Base-by-base conservation (phyloP, 108 stramenopile genomes). In the Nitzschia sp. region DNA sequence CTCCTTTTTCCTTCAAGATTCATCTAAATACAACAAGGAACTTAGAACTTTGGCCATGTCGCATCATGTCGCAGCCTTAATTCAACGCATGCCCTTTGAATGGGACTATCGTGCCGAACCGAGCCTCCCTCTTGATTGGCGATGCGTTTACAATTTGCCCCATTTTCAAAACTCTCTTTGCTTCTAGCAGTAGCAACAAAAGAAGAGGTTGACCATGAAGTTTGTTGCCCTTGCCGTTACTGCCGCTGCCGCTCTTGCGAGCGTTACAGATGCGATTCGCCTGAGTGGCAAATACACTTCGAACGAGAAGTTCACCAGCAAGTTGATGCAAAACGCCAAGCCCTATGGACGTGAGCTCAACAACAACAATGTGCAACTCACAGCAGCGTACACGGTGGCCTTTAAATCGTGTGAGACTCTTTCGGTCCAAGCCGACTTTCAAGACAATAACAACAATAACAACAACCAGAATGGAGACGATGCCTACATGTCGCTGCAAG, bases 161-260 rank as follows among this genome's bases (percentile, higher is more conserved):
- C n/a, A n/a, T n/a, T n/a, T n/a, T n/a, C n/a, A n/a, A n/a, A n/a
- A n/a, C n/a, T n/a, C n/a, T n/a, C n/a, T n/a, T n/a, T n/a, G n/a
- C n/a, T n/a, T n/a, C n/a, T n/a, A n/a, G n/a, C n/a, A n/a, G n/a
- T n/a, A n/a, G n/a, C n/a, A n/a, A n/a, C n/a, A n/a, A n/a, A n/a
- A n/a, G n/a, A n/a, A n/a, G n/a, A n/a, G n/a, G n/a, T n/a, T n/a
- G n/a, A 75, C 62, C 46, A 79, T 79, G 78, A 79, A 79, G 68
- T 66, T 79, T 61, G 34, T 75, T 48, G 55, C 63, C 62, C 23
- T 71, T 46, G 74, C 74, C 46, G 38, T 79, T 28, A 53, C 75
- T 46, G 74, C 74, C 46, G 38, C 75, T 28, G 60, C 75, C 63
- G 78, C 67, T 32, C 68, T 74, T 45, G 46, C 64, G 17, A 60